phyloP scores from a whole-genome alignment of 2,329 filamentous ascomycete genomes.

The Verticillium longisporum region DNA sequence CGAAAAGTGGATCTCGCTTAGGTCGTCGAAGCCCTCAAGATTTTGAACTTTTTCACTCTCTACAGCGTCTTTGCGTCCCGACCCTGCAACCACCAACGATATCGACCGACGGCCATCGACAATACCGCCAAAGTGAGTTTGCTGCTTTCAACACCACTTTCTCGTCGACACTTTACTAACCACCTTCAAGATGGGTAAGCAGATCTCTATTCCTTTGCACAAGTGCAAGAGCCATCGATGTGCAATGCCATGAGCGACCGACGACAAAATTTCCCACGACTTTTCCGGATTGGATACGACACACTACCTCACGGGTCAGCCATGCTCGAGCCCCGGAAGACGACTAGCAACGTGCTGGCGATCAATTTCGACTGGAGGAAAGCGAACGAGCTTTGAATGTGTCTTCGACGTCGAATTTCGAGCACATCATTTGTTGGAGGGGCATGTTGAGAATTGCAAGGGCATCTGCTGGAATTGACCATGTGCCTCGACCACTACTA shows the following conservation, averaged over 20 bases:
- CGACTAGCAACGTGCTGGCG: not conserved
- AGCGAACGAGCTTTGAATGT: not conserved
- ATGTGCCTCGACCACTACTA: not conserved
- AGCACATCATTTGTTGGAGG: not conserved
- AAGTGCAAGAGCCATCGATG: not conserved
- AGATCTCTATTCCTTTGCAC: constrained; percentile 13
- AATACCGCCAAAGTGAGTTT: constrained; percentile 13
- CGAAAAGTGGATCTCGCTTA: not conserved
- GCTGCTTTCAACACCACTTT: not conserved
- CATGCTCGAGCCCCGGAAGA: not conserved
- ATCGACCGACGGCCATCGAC: constrained; percentile 12
- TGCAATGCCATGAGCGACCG: not conserved
- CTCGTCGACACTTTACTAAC: constrained; percentile 26
- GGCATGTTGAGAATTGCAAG: not conserved
- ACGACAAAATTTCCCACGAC: constrained; percentile 1
- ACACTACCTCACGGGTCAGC: not conserved
- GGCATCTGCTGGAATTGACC: not conserved
- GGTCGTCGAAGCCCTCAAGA: not conserved
- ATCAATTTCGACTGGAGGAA: not conserved
- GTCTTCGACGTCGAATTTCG: not conserved
- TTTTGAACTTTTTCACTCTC: constrained; percentile 3
- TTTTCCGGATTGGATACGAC: constrained; percentile 1
- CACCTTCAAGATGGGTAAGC: constrained; percentile 54
- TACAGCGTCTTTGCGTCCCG: constrained; percentile 5
- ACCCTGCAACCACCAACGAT: constrained; percentile 11